Percentiles rank a stretch among this genome's conserved stretches.
Conservation (phyloP, 768 basidiomycete genomes). For the Xanthoconium purpureum region DNA sequence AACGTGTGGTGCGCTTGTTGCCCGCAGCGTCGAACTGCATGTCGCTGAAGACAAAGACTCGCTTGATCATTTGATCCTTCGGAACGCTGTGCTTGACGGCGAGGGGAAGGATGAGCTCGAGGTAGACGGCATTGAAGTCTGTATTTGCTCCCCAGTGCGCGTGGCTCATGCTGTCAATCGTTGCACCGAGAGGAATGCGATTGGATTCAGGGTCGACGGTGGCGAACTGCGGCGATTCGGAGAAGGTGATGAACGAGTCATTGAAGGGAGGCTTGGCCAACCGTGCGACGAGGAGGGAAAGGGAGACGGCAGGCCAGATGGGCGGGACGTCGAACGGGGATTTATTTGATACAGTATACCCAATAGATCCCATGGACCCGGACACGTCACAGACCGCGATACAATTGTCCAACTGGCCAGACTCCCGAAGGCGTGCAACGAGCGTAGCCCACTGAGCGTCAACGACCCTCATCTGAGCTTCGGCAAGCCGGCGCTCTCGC, state of each 20-base stretch:
- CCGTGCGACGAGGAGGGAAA: conserved; percentile 63
- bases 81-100: conserved; percentile 55
- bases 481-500: conserved; percentile 30
- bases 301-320: conserved; percentile 59
- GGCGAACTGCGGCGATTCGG: conserved; percentile 46
- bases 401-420: conserved; percentile 55
- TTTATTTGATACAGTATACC: not conserved
- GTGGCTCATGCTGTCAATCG: conserved; percentile 35
- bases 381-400: conserved; percentile 77
- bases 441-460: conserved; percentile 69
- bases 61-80: conserved; percentile 71
- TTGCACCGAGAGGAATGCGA: conserved; percentile 33
- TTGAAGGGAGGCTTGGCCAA: conserved; percentile 63
- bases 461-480: conserved; percentile 42
- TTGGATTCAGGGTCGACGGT: conserved; percentile 40
- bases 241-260: conserved; percentile 69
- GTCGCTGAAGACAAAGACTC: conserved; percentile 72
- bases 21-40: conserved; percentile 65
- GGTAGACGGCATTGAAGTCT: conserved; percentile 58
- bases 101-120: conserved; percentile 59
- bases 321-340: conserved; percentile 34
- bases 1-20: not conserved
- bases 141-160: conserved; percentile 58
- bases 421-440: conserved; percentile 47
- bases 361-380: conserved; percentile 59